Percentiles rank a stretch among this genome's conserved stretches.
These are phyloP conservation scores for Clathrospora elynae DNA, from an alignment of 2,329 filamentous ascomycete species.

Conservation along the genomic window DNA sequence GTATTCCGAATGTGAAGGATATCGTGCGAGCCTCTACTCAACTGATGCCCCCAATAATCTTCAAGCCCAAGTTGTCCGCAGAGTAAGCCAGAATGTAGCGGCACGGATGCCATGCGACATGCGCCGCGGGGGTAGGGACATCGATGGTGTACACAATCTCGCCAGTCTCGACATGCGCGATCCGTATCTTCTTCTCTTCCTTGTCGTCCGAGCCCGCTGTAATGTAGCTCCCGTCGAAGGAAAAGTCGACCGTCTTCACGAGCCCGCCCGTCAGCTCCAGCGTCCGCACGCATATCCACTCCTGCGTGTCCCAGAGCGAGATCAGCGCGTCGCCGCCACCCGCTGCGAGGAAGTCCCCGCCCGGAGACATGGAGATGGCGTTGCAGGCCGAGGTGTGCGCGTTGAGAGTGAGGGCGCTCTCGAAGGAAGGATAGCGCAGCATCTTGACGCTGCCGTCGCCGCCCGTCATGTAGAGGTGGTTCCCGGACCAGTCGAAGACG, in stretches of 20 bases:
- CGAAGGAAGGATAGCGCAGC: constrained; percentile 55
- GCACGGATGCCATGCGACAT: constrained; percentile 77
- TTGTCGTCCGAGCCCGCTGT: constrained; percentile 77
- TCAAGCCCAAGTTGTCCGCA: constrained; percentile 65
- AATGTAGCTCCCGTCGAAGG: constrained; percentile 76
- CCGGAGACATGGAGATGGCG: constrained; percentile 71
- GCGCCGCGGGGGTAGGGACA: constrained; percentile 65
- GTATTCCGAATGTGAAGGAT: constrained; percentile 16
- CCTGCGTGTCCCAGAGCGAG: constrained; percentile 75
- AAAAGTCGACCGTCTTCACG: constrained; percentile 75
- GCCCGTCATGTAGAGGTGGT: constrained; percentile 72
- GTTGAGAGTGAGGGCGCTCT: constrained; percentile 63
- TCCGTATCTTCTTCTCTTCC: constrained; percentile 70
- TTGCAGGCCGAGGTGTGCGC: constrained; percentile 77
- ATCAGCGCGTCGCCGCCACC: constrained; percentile 78
- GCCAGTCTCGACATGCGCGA: constrained; percentile 74
- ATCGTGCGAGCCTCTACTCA: constrained; percentile 26
- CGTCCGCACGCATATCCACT: constrained; percentile 77
- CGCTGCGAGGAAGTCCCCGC: constrained; percentile 72
- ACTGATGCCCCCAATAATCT: constrained; percentile 64
- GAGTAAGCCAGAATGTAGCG: constrained; percentile 76
- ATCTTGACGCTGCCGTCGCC: constrained; percentile 73
- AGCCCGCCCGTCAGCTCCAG: constrained; percentile 71
- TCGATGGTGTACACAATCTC: constrained; percentile 75
- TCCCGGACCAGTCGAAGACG: constrained; percentile 73